Evolutionary conservation across 306 rosid genomes (phyloP), one percentile per base, ranked within the genome.

Genomic region (Cyclanthera cordifolia): DNA sequence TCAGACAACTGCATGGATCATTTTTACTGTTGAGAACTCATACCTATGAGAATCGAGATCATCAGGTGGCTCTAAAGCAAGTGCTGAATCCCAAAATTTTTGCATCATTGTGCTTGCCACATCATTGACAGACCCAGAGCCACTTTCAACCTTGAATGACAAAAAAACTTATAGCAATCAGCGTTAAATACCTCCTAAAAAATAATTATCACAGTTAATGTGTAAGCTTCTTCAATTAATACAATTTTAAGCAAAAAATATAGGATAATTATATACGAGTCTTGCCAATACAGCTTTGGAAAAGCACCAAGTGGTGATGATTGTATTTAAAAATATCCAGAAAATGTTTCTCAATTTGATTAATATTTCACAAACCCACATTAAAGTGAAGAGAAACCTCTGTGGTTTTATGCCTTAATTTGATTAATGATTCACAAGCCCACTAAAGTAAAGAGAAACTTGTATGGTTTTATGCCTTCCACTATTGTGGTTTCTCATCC

Each of bases 11-110:
- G 55, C 7, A 6, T 34, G 51, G 76, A 28, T 70, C 63, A 77
- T 73, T 55, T 67, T 28, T 5, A 19, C 15, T 45, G 17, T 19
- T 17, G 7, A 45, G 56, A 37, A 14, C 39, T 66, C 70, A 52
- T 79, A 86, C 96, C 96, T 93, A 23, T 85, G 91, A 65, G 88
- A 80, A 70, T 93, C 99, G 72, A 61, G 79, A 77, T 89, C 99
- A 78, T 93, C 99, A 54, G 93, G 86, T 15, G 95, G 88, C 74
- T 90, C 99, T 77, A 85, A 69, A 63, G 86, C 74, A 76, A 90
- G 78, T 52, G 96, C 94, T 2, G 96, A 90, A 74, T 93, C 99
- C 99, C 99, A 93, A 78, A 93, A 93, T 69, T 83, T 90, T 78
- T 93, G 96, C 96, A 93, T 89, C 78, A 90, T 80, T 79, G 94